Evolutionary conservation across 1,139 yeast species (phyloP).

Genomic region (Magnusiomyces sp.): DNA sequence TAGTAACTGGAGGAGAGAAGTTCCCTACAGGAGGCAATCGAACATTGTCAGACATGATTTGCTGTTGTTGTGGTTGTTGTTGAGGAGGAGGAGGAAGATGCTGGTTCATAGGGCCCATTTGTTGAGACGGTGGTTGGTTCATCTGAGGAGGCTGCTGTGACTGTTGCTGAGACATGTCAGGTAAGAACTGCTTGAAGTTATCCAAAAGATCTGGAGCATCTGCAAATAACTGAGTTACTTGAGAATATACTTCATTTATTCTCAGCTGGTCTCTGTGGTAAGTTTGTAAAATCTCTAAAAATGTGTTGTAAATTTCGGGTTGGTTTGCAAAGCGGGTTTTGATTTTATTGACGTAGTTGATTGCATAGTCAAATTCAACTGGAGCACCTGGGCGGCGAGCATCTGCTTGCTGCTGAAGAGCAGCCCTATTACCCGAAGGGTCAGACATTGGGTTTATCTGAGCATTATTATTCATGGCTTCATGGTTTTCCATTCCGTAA

Average conservation of each 20-base stretch:
- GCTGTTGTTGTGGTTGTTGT: conserved; percentile 9
- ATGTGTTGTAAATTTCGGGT: conserved; percentile 92
- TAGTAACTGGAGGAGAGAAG: conserved; percentile 65
- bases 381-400: conserved; percentile 52
- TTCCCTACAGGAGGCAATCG: conserved; percentile 94
- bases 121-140: neutral
- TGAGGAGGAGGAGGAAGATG: neutral
- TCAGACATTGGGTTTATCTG: neutral
- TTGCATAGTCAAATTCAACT: conserved; percentile 94
- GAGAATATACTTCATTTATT: conserved; percentile 88
- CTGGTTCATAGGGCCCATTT: neutral
- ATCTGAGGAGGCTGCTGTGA: neutral
- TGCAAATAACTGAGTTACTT: conserved; percentile 79
- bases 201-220: conserved; percentile 91
- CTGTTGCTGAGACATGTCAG: conserved; percentile 54
- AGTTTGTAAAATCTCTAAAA: conserved; percentile 88
- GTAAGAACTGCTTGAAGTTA: conserved; percentile 91
- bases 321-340: conserved; percentile 89
- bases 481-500: neutral
- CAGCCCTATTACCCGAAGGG: neutral
- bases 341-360: conserved; percentile 89
- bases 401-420: conserved; percentile 16
- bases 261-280: conserved; percentile 95
- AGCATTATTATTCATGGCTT: conserved; percentile 1
- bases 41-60: conserved; percentile 17